Evolutionary conservation across 768 basidiomycete species (phyloP).

Genomic region (Asterophora lycoperdoides): DNA sequence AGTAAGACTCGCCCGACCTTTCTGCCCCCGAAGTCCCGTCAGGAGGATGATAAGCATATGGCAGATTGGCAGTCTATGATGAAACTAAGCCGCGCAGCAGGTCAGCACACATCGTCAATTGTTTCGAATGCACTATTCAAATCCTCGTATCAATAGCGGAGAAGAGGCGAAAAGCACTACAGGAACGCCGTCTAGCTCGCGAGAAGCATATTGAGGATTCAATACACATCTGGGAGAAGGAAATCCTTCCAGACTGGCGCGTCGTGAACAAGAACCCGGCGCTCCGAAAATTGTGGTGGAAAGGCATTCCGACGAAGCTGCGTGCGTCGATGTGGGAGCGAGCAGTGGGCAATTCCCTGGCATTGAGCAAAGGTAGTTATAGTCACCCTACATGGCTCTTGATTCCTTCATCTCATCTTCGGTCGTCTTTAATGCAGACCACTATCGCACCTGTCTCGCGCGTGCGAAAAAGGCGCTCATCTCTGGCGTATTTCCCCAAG

Average conservation of each 20-base stretch:
- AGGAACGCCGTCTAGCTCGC: conserved; percentile 57
- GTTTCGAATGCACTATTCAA: neutral
- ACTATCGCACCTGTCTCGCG: conserved; percentile 64
- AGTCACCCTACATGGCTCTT: conserved; percentile 3
- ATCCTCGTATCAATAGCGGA: conserved; percentile 45
- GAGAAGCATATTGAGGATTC: conserved; percentile 71
- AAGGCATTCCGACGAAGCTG: conserved; percentile 78
- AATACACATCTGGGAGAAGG: conserved; percentile 69
- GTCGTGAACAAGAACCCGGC: conserved; percentile 60
- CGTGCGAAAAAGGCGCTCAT: conserved; percentile 69
- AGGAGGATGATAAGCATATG: conserved; percentile 81
- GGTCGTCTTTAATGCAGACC: conserved; percentile 41
- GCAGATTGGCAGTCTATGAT: conserved; percentile 88
- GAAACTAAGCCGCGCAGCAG: conserved; percentile 68
- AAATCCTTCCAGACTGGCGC: conserved; percentile 81
- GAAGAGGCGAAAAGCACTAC: conserved; percentile 57
- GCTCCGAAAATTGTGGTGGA: conserved; percentile 81
- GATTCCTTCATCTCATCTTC: conserved; percentile 5
- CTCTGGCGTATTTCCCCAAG: conserved; percentile 61
- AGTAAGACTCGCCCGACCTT: conserved; percentile 81
- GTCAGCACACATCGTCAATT: conserved; percentile 36
- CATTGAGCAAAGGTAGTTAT: conserved; percentile 70
- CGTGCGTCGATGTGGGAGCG: conserved; percentile 80
- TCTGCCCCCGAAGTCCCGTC: conserved; percentile 75
- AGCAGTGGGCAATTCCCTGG: conserved; percentile 80